Evolutionary conservation across 2,329 filamentous ascomycete genomes (phyloP), one percentile per base, ranked within the genome.

Genomic region (Aureobasidium namibiae): DNA sequence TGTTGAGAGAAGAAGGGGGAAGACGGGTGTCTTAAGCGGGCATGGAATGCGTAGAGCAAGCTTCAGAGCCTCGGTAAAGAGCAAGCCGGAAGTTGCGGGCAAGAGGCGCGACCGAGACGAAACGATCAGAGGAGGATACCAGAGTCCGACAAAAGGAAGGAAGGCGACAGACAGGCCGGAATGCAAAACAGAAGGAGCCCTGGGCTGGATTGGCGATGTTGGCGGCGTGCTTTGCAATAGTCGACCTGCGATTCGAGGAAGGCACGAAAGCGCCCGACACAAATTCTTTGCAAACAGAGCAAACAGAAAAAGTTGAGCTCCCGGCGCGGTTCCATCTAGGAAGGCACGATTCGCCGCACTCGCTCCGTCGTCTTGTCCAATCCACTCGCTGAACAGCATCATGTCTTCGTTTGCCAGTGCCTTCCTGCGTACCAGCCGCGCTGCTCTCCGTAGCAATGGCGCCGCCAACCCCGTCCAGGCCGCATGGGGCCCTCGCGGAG

Each of bases 381-480:
- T 60, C 67, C 61, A 50, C 59, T 63, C 65, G 60, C 63, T 63
- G 52, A 63, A 66, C 72, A 34, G 46, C 79, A 88, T 75, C 71
- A 95, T 95, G 89, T 86, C 90, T 76, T 82, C 83, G 72, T 85
- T 94, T 72, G 83, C 90, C 74, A 86, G 90, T 76, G 87, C 90
- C 69, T 86, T 96, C 70, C 75, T 94, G 77, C 88, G 89, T 80
- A 88, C 90, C 66, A 87, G 89, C 75, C 87, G 90, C 71, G 80
- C 83, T 68, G 86, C 89, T 67, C 80, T 94, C 71, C 80, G 83
- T 74, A 80, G 83, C 82, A 85, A 73, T 84, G 80, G 73, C 80
- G 81, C 67, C 76, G 42, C 83, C 72, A 92, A 88, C 78, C 89
- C 91, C 56, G 80, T 96, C 67, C 89, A 91, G 76, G 82, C 82